Evolutionary conservation across 306 rosid species (phyloP).

Genomic region (Begonia loranthoides): DNA sequence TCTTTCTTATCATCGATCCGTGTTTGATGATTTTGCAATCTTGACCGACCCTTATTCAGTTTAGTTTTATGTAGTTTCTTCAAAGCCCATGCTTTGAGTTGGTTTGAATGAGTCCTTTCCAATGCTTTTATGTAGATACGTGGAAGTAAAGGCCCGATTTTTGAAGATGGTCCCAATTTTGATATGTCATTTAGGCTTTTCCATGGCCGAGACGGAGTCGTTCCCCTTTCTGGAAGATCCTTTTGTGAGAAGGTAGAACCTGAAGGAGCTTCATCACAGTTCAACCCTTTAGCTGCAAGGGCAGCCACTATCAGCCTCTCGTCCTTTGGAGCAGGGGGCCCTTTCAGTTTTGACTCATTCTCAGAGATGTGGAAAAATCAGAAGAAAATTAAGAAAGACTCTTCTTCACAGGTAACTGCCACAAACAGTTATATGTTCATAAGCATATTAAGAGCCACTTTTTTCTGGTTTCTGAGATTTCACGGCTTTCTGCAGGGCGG

Average conservation of each 20-base stretch:
- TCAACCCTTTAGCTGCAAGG: slow-evolving; percentile 93
- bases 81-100: background rate
- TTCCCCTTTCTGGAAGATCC: slow-evolving; percentile 68
- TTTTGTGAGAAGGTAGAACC: slow-evolving; percentile 35
- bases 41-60: slow-evolving; percentile 1
- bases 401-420: slow-evolving; percentile 54
- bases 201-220: slow-evolving; percentile 92
- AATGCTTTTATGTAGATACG: slow-evolving; percentile 30
- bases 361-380: slow-evolving; percentile 65
- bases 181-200: slow-evolving; percentile 90
- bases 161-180: slow-evolving; percentile 96
- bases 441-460: background rate
- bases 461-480: slow-evolving; percentile 7
- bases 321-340: slow-evolving; percentile 86
- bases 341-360: slow-evolving; percentile 75
- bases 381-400: slow-evolving; percentile 55
- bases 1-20: too few species aligned
- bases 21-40: background rate
- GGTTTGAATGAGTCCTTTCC: slow-evolving; percentile 6
- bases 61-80: too few species aligned
- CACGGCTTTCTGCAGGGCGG: slow-evolving; percentile 39
- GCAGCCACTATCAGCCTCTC: slow-evolving; percentile 97
- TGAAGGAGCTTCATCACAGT: slow-evolving; percentile 37
- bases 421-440: too few species aligned
- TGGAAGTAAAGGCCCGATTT: slow-evolving; percentile 87